Evolutionary conservation across 169 alveolate species (phyloP), one percentile per base, ranked within the genome.

Genomic region (Plasmodium gonderi): DNA sequence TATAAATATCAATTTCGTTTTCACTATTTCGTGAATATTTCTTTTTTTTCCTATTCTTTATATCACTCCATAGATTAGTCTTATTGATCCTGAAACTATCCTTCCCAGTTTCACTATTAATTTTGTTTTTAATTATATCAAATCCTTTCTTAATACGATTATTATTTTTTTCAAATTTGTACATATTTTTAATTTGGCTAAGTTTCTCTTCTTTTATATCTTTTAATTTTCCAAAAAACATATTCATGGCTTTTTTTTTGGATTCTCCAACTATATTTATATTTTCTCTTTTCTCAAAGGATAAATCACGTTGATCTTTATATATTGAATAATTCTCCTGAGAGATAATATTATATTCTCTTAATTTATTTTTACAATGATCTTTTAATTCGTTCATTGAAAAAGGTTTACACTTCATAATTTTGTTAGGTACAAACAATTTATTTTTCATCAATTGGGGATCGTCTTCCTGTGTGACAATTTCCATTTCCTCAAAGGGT

Each of bases 181-280:
- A 83, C 9, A 83, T 83, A 83, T 72, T 83, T 83, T 83, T 83
- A 23, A 83, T 69, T 83, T 83, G 44, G 76, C 33, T 72, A 47
- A 83, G 75, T 69, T 83, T 83, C 60, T 69, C 92, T 72, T 83
- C 92, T 72, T 83, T 83, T 23, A 83, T 83, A 36, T 83, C 83
- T 72, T 72, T 83, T 72, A 83, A 74, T 83, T 83, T 83, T 17
- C 26, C 68, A 49, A 83, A n/a, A 69, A 83, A 69, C 2, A 1
- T 60, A 23, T 72, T 83, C 51, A 69, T 26, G 44, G 38, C 7
- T 17, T 38, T 74, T 17, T 83, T 83, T 31, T 69, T 49, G 17
- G 20, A 20, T 49, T 49, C 92, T n/a, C 40, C 77, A 83, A 12
- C 29, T 9, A 11, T n/a, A 76, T 76, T 20, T 17, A 40, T 45